Percentiles rank a stretch among this genome's conserved stretches.
These are phyloP conservation scores for Barnettozyma vustinii DNA, from an alignment of 805 yeast genomes.

Conservation along the genomic window DNA sequence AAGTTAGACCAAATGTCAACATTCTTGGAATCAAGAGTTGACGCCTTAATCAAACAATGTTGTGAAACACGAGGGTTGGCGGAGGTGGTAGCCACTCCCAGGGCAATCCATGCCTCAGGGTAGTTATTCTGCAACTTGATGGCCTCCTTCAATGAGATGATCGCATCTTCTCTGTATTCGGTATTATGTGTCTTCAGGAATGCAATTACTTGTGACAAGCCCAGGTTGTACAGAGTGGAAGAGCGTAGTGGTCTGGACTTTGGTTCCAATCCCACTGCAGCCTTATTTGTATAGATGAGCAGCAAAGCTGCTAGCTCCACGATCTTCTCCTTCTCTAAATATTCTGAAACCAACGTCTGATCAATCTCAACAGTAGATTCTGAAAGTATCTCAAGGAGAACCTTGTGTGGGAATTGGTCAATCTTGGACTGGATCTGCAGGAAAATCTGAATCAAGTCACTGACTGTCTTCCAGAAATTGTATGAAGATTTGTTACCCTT, in stretches of 20 bases:
- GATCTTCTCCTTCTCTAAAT: conserved; percentile 21
- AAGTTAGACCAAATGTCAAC: conserved; percentile 74
- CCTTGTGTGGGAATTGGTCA: conserved; percentile 43
- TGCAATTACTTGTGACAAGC: conserved; percentile 53
- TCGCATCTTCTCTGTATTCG: conserved; percentile 44
- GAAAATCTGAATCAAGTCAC: conserved; percentile 51
- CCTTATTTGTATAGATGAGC: conserved; percentile 42
- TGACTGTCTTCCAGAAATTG: conserved; percentile 61
- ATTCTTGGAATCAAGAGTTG: conserved; percentile 62
- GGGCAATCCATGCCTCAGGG: conserved; percentile 71
- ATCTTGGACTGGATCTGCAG: conserved; percentile 50
- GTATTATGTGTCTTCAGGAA: conserved; percentile 27
- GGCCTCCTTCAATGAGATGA: conserved; percentile 56
- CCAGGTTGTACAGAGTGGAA: conserved; percentile 62
- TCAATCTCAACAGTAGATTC: conserved; percentile 25
- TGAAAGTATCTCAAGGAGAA: conserved; percentile 21
- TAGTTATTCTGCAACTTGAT: conserved; percentile 67
- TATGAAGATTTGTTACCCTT: conserved; percentile 39
- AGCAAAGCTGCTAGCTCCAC: conserved; percentile 35
- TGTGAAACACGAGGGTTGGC: conserved; percentile 72
- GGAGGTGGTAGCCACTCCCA: conserved; percentile 70
- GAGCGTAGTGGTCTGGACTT: conserved; percentile 48
- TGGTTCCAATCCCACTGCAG: conserved; percentile 36
- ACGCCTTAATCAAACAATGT: conserved; percentile 86
- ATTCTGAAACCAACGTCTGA: conserved; percentile 22